Evolutionary conservation across 2,329 filamentous ascomycete species (phyloP), one percentile per base, ranked within the genome.

Genomic region (Trichoderma atrobrunneum): DNA sequence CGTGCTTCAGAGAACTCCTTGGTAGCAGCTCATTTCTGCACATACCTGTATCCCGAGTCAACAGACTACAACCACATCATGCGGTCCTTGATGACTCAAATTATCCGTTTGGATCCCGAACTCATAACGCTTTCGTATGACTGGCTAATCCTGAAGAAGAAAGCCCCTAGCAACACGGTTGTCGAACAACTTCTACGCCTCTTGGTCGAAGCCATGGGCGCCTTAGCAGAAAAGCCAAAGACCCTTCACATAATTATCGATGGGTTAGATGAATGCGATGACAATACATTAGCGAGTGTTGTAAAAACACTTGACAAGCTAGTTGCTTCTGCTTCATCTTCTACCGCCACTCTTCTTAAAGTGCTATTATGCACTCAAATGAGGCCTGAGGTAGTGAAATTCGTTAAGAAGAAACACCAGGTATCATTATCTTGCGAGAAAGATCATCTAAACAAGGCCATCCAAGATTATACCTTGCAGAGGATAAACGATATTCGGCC

Each of bases 1-100:
- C 72, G 71, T 2, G 28, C 48, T 32, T 30, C 30, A 2, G 56
- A 63, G 1, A 39, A 70, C 3, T 60, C 57, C 11, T 24, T 77
- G 10, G 76, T 82, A 2, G 62, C 80, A 8, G 61, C 54, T 2
- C 81, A 84, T 59, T 81, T 84, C 39, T 83, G 80, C 73, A 80
- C 75, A 6, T 78, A 80, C 14, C 74, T 76, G 0, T 79, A 81
- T 7, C 63, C 72, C 0, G 74, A 77, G 3, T 83, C 82, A 0
- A 80, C 73, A 0, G 36, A 75, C 5, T 82, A 82, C 67, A 79
- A 81, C 0, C 71, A 78, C 5, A 78, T 82, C 5, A 70, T 82
- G 0, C 74, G 74, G 10, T 80, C 79, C 1, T 14, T 82, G 0
- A 72, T 83, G 7, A 36, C 78, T 0, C 81, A 83, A 43, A 63